A percentile compares a stretch with the other conserved stretches of the same genome.
These are phyloP conservation scores for Chaetomium olivaceum DNA, from an alignment of 2,329 filamentous ascomycete genomes.

Conservation along the genomic window DNA sequence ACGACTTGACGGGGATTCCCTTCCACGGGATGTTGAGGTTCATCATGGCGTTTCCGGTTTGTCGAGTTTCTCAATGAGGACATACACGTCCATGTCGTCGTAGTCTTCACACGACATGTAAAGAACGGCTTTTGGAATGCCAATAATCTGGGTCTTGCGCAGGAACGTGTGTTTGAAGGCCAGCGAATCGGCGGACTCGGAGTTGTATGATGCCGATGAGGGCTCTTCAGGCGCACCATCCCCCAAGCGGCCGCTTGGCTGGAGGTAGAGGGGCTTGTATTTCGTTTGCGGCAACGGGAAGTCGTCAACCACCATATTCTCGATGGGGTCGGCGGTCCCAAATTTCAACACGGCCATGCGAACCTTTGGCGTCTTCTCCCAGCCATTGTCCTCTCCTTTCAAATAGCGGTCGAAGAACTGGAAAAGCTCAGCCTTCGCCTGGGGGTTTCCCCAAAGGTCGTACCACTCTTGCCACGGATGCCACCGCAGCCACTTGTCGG, in stretches of 20 bases:
- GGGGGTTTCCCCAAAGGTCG: conserved; percentile 7
- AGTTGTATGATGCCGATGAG: background rate
- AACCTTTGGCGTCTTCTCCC: conserved; percentile 6
- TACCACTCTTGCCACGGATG: conserved; percentile 14
- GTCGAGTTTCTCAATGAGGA: conserved; percentile 11
- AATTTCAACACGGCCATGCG: conserved; percentile 10
- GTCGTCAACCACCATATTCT: conserved; percentile 1
- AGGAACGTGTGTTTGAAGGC: background rate
- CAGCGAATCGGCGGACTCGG: conserved; percentile 2
- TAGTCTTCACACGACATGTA: conserved; percentile 8
- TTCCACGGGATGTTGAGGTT: conserved; percentile 14
- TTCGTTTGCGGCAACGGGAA: conserved; percentile 4
- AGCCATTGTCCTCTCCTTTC: conserved; percentile 13
- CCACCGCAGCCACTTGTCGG: conserved; percentile 11
- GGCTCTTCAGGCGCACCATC: background rate
- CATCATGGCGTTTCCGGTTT: conserved; percentile 1
- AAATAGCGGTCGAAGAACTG: conserved; percentile 11
- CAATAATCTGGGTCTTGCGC: background rate
- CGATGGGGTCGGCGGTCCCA: background rate
- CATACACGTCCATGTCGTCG: conserved; percentile 16
- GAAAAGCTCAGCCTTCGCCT: conserved; percentile 4
- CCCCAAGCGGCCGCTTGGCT: background rate
- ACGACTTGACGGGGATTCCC: conserved; percentile 12
- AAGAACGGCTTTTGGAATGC: conserved; percentile 5
- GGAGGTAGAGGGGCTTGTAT: background rate